Evolutionary conservation across 352 stramenopile genomes (phyloP).

Genomic region (Phytophthora foliorum): DNA sequence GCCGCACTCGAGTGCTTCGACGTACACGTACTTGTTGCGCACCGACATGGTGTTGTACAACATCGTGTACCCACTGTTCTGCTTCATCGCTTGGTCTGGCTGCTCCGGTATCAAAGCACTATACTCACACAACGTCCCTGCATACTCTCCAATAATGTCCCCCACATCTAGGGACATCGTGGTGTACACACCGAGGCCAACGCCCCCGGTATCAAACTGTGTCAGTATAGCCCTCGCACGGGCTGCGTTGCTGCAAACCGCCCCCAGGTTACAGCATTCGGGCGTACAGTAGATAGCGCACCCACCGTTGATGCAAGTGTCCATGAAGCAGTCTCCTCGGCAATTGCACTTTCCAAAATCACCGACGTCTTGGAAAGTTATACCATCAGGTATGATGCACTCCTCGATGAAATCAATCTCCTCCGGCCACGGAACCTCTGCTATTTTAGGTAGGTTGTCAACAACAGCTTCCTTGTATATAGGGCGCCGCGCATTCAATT

Average conservation of each 20-base stretch:
- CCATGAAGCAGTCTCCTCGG: constrained; percentile 9
- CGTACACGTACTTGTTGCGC: constrained; percentile 3
- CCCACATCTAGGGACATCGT: constrained; percentile 4
- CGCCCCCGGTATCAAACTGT: constrained; percentile 8
- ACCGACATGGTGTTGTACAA: background rate
- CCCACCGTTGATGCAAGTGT: background rate
- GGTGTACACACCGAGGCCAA: constrained; percentile 3
- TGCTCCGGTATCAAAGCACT: background rate
- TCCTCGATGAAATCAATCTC: background rate
- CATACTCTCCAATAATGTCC: constrained; percentile 21
- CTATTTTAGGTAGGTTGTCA: background rate
- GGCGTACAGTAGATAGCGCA: constrained; percentile 11
- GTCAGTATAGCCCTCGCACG: background rate
- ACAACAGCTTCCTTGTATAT: background rate
- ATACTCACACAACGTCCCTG: background rate
- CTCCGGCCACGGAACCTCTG: background rate
- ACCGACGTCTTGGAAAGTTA: background rate
- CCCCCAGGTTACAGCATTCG: background rate
- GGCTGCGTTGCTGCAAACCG: constrained; percentile 2
- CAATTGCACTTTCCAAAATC: background rate
- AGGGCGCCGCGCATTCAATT: background rate
- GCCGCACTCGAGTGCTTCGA: constrained; percentile 2
- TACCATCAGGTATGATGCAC: background rate
- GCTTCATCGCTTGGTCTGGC: constrained; percentile 3
- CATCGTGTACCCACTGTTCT: constrained; percentile 17